A percentile compares a stretch with the other conserved stretches of the same genome.
Conservation (phyloP, 2,329 filamentous ascomycete genomes). For the Verticillium nubilum region DNA sequence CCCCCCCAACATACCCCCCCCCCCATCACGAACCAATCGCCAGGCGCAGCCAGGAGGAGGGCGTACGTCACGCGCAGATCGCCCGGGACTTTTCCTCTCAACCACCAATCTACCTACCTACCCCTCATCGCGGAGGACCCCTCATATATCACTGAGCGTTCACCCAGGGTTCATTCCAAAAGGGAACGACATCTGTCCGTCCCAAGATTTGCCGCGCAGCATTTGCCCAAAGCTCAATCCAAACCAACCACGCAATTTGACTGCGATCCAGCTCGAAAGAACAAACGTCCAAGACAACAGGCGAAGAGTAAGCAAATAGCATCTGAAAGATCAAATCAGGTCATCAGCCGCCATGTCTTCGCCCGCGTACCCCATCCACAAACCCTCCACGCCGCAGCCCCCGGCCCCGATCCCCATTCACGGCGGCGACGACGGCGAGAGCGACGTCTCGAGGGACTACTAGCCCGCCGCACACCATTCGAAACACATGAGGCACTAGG, state of each 20-base stretch:
- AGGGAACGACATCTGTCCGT: too few relatives aligned
- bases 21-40: background rate
- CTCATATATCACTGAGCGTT: background rate
- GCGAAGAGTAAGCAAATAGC: too few relatives aligned
- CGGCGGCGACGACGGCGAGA: constrained; percentile 10
- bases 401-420: constrained; percentile 13
- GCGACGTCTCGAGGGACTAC: constrained; percentile 11
- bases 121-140: background rate
- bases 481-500: background rate
- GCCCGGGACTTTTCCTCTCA: background rate
- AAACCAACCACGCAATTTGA: too few relatives aligned
- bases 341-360: background rate
- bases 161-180: too few relatives aligned
- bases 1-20: background rate
- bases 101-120: background rate
- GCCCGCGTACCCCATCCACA: constrained; percentile 5
- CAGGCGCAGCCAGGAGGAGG: background rate
- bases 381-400: constrained; percentile 13
- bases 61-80: background rate
- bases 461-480: background rate
- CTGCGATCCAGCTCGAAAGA: too few relatives aligned
- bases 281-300: background rate
- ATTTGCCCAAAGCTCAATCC: too few relatives aligned
- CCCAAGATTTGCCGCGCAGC: too few relatives aligned
- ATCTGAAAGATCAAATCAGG: background rate